phyloP scores from a whole-genome alignment of 495 filamentous ascomycete species.

The Hypoxylon subgilvum region DNA sequence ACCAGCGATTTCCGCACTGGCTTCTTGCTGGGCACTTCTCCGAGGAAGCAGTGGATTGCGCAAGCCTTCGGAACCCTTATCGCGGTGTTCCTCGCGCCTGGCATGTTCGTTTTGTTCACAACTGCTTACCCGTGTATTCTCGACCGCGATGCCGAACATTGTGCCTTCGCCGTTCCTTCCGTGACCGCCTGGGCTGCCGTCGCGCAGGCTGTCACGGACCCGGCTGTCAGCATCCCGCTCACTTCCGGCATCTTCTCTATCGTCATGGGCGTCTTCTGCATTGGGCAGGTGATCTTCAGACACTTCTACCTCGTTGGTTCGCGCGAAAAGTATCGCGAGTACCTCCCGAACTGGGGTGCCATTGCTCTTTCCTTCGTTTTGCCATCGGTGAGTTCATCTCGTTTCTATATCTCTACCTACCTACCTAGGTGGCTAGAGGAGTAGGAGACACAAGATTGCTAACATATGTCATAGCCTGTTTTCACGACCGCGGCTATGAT shows the following conservation, averaged over 20 bases:
- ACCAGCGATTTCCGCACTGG: conserved; percentile 67
- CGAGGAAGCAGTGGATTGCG: conserved; percentile 67
- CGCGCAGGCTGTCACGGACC: conserved; percentile 67
- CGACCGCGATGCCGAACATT: conserved; percentile 48
- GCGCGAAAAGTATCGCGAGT: conserved; percentile 62
- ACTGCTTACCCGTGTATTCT: conserved; percentile 71
- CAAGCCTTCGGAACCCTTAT: conserved; percentile 66
- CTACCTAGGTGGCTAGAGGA: too few species aligned
- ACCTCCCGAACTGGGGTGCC: conserved; percentile 71
- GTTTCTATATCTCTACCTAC: too few species aligned
- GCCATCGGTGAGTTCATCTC: conserved; percentile 36
- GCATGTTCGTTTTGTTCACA: conserved; percentile 68
- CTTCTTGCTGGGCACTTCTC: conserved; percentile 67
- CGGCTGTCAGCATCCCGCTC: conserved; percentile 61
- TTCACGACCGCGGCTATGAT: conserved; percentile 65
- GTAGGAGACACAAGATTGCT: too few species aligned
- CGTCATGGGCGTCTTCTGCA: conserved; percentile 58
- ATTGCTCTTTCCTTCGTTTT: conserved; percentile 69
- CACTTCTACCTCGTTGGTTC: conserved; percentile 63
- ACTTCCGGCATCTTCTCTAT: conserved; percentile 63
- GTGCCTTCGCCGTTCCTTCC: conserved; percentile 64
- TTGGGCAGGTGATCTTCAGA: conserved; percentile 59
- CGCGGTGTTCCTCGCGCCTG: conserved; percentile 66
- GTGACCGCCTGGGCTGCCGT: conserved; percentile 71
- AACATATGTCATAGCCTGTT: conserved; percentile 38